Base-by-base conservation (phyloP, 2,329 filamentous ascomycete species). In the Ascochyta viciae-villosae region DNA sequence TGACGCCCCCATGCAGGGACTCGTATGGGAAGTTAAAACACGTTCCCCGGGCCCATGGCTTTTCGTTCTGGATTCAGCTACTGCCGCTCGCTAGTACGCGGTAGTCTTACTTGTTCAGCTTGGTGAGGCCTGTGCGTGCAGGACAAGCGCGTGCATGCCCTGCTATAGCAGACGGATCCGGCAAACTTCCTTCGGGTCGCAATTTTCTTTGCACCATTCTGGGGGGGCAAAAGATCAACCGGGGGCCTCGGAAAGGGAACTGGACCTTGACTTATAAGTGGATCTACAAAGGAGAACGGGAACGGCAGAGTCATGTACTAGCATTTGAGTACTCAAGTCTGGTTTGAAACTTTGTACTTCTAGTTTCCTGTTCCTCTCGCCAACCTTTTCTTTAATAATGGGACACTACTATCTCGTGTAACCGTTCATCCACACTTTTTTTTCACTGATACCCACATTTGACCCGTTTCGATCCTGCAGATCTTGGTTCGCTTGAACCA, bases 191-290 rank as follows among this genome's bases (percentile, higher is more conserved):
- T 41, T 38, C 38, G 29, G 35, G 8, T 46, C 41, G 12, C 19
- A 50, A 50, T 41, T 50, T 50, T 50, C 45, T 24, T 26, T 26
- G 45, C 29, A 24, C 37, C 49, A 33, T 33, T 34, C 37, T 37
- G 35, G 15, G 12, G 53, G 46, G 53, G 46, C 40, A 55, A 55
- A 38, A 38, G 53, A 55, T 55, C 53, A 50, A 31, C 47, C 41
- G 53, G 41, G 37, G 41, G 26, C 31, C 33, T 23, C 41, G 42
- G 46, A 41, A 40, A 26, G 23, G 23, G 46, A 50, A 31, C 37
- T 45, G 42, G 41, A 31, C 46, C 46, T 37, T 37, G 46, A 37
- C 1, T 19, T 12, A 24, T 35, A 31, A 41, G 53, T 55, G 53
- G 53, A 45, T 27, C 53, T 24, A 9, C 46, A 46, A 40, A 55